Evolutionary conservation across 106 monocot species (phyloP).

Genomic region (Xerophyta viscosa): DNA sequence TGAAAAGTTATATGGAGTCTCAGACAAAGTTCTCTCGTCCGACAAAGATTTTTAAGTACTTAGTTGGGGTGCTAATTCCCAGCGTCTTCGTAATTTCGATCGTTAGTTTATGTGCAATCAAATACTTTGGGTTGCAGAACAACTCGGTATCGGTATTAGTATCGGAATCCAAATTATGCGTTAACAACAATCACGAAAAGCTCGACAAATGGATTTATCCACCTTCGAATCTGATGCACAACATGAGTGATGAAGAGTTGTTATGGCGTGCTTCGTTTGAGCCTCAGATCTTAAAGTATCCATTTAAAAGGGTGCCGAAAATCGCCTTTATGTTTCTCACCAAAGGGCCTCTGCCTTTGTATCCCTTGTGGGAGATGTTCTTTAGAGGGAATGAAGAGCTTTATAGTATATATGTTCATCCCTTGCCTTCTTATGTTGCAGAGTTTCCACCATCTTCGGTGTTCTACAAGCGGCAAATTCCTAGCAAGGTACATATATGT

Average conservation of each 20-base stretch:
- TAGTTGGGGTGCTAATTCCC: too few relatives aligned
- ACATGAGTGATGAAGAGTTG: slow-evolving; percentile 56
- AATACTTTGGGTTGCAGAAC: slow-evolving; percentile 9
- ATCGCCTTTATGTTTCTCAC: slow-evolving; percentile 71
- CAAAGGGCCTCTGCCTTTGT: slow-evolving; percentile 47
- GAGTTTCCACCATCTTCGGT: slow-evolving; percentile 38
- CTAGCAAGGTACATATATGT: slow-evolving; percentile 39
- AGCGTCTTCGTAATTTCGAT: slow-evolving; percentile 4
- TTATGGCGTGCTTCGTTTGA: slow-evolving; percentile 51
- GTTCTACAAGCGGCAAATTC: slow-evolving; percentile 48
- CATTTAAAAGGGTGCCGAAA: slow-evolving; percentile 51
- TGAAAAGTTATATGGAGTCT: not conserved
- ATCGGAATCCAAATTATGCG: slow-evolving; percentile 15
- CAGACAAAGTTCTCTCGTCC: not conserved
- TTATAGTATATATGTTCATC: slow-evolving; percentile 56
- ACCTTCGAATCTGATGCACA: slow-evolving; percentile 30
- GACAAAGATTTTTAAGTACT: not conserved
- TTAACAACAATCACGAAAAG: slow-evolving; percentile 5
- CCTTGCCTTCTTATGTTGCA: slow-evolving; percentile 38
- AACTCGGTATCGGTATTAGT: not conserved
- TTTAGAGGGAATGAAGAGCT: slow-evolving; percentile 34
- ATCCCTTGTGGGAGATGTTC: slow-evolving; percentile 60
- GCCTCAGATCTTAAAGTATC: slow-evolving; percentile 40
- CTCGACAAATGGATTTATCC: slow-evolving; percentile 37
- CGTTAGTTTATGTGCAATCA: slow-evolving; percentile 32